Base-by-base conservation (phyloP, 164 flowering plant genomes). In the Dillenia suffruticosa region DNA sequence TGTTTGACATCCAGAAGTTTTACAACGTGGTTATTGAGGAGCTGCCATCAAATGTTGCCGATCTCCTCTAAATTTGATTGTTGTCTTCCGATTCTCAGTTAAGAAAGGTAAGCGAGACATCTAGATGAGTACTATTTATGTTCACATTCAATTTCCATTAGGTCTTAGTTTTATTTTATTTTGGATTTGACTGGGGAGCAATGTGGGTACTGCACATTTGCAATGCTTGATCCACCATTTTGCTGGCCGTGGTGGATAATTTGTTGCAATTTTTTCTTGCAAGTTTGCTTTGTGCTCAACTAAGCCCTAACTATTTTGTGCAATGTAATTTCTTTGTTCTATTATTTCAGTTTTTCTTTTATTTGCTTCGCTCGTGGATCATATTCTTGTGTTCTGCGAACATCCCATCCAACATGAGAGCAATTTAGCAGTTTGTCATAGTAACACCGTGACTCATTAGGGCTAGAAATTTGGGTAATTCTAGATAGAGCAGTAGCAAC, bases 31-130 rank as follows among this genome's bases (percentile, higher is more conserved):
- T 79, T 1, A 60, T 84, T 44, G 85, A 79, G 77, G 90, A 85
- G 83, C 79, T 85, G 69, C 90, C 90, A 9, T 62, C 80, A 13
- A 85, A 85, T 68, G 81, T 85, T 70, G 87, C 90, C 44, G 87
- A 85, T 65, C 85, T 85, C 63, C 81, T 84, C 59, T 82, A 58
- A 82, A 7, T 17, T 58, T 66, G 75, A 12, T 62, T 65, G 61
- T 67, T 47, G 15, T 32, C 6, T 32, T 32, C 40, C 40, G 5
- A 32, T 46, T 19, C 16, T 47, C 16, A 51, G 57, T 61, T 10
- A 9, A 51, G 45, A 14, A 40, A 64, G 62, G 64, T 46, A 59
- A 61, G 43, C 40, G 47, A 9, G 48, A 48, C 52, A 51, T 50
- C 46, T 63, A 44, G 24, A 40, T 48, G 40, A 64, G 67, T 52